Evolutionary conservation across 2,329 filamentous ascomycete species (phyloP).

Genomic region (Fusarium sp.): DNA sequence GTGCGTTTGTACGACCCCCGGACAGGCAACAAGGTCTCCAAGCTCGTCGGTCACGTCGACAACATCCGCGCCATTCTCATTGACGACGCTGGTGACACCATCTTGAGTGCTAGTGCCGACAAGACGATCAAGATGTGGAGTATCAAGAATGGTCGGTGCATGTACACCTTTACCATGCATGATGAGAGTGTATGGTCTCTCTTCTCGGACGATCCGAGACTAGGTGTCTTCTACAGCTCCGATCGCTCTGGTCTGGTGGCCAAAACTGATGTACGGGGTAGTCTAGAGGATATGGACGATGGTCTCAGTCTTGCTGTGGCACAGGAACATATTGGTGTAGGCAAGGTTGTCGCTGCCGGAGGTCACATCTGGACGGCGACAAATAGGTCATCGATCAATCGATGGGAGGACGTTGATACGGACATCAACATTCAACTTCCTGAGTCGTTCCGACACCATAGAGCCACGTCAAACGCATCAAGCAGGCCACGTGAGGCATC

Average conservation of each 20-base stretch:
- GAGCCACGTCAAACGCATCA: constrained; percentile 63
- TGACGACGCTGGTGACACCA: constrained; percentile 88
- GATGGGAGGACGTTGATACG: constrained; percentile 91
- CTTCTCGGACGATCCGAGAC: constrained; percentile 87
- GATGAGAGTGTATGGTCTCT: constrained; percentile 98
- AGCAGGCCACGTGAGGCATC: constrained; percentile 55
- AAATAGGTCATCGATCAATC: constrained; percentile 90
- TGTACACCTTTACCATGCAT: constrained; percentile 99
- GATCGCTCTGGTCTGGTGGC: constrained; percentile 95
- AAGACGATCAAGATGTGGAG: constrained; percentile 99
- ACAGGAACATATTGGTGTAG: constrained; percentile 90
- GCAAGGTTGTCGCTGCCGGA: constrained; percentile 76
- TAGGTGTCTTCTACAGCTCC: constrained; percentile 94
- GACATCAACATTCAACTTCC: constrained; percentile 78
- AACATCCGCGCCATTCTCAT: constrained; percentile 93
- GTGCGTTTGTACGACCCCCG: constrained; percentile 93
- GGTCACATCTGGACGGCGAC: constrained; percentile 93
- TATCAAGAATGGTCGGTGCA: constrained; percentile 92
- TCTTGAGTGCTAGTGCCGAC: constrained; percentile 95
- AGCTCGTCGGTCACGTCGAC: constrained; percentile 96
- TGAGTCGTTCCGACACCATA: constrained; percentile 65
- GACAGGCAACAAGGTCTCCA: constrained; percentile 91
- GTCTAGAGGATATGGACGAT: constrained; percentile 80
- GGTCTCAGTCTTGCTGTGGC: constrained; percentile 92
- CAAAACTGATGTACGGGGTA: constrained; percentile 90